Evolutionary conservation across 495 filamentous ascomycete genomes (phyloP), one percentile per base, ranked within the genome.

Genomic region (Talaromyces trachyspermus): DNA sequence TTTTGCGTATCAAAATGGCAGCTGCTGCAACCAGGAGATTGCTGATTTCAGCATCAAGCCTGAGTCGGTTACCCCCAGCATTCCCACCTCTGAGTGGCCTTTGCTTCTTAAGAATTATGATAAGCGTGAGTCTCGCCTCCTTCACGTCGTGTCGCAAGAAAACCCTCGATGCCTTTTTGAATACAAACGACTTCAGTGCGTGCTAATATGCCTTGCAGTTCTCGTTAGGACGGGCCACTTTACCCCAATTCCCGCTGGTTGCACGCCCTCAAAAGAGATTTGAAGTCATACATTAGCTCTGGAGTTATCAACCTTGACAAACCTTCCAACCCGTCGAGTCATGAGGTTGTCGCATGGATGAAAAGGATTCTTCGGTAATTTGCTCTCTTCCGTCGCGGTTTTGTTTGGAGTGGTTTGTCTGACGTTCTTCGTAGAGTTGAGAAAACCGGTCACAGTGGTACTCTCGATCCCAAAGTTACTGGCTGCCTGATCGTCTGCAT

Each of bases 291-390:
- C 66, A 83, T 98, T 57, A 87, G 83, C 64, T 92, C 86, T 52
- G 92, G 92, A 66, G 92, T 97, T 23, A 96, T 98, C 71, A 97
- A 97, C 68, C 81, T 95, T 44, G 92, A 97, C 76, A 98, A 98
- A 68, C 92, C 92, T 26, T 89, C 89, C 12, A 98, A 98, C 73
- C 92, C 92, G 15, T 95, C 88, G 48, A 92, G 86, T 58, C 92
- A 98, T 74, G 92, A 98, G 67, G 94, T 97, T 33, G 92, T 98
- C 56, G 89, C 92, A 46, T 98, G 92, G 94, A 83, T 96, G 49
- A 98, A 98, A 82, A 80, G 89, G 47, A 95, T 97, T 54, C 73
- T 98, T 37, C 84, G 87, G 88, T 94, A 79, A 63, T 46, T n/a
- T n/a, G n/a, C 14, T 32, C 14, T 37, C 10, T 15, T 15, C 33